These are phyloP conservation scores for Periconia digitata DNA, from an alignment of 2,329 filamentous ascomycete genomes.

Conservation along the genomic window DNA sequence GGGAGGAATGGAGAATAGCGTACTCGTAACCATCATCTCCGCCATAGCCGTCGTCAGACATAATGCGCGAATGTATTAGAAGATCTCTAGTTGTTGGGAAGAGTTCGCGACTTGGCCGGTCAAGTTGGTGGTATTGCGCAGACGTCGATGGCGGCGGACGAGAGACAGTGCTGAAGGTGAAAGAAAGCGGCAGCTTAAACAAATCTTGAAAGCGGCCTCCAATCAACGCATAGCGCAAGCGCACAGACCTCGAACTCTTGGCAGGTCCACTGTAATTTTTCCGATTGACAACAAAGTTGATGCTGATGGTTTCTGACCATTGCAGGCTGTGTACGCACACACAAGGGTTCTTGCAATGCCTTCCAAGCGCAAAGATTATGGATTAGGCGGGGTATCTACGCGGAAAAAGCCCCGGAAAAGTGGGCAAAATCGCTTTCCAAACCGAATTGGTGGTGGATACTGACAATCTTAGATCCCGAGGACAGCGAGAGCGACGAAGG, in stretches of 20 bases:
- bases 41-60: constrained; percentile 52
- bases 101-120: background rate
- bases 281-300: background rate
- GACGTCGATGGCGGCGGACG: background rate
- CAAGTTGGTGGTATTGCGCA: background rate
- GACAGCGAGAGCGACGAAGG: background rate
- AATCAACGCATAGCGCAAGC: constrained; percentile 8
- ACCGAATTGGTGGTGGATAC: background rate
- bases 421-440: constrained; percentile 4
- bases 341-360: constrained; percentile 19
- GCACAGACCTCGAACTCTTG: constrained; percentile 12
- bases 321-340: background rate
- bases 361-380: constrained; percentile 28
- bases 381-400: constrained; percentile 3
- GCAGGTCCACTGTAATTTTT: constrained; percentile 5
- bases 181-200: constrained; percentile 13
- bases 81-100: background rate
- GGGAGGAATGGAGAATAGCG: constrained; percentile 28
- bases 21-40: constrained; percentile 36
- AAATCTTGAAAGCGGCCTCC: constrained; percentile 10
- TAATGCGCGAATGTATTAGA: constrained; percentile 20
- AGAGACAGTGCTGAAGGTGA: constrained; percentile 1
- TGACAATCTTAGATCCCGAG: background rate
- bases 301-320: background rate
- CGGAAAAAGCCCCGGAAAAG: constrained; percentile 32